phyloP scores from a whole-genome alignment of 1,284 basidiomycete species.

The Sanghuangporus sanghuang region DNA sequence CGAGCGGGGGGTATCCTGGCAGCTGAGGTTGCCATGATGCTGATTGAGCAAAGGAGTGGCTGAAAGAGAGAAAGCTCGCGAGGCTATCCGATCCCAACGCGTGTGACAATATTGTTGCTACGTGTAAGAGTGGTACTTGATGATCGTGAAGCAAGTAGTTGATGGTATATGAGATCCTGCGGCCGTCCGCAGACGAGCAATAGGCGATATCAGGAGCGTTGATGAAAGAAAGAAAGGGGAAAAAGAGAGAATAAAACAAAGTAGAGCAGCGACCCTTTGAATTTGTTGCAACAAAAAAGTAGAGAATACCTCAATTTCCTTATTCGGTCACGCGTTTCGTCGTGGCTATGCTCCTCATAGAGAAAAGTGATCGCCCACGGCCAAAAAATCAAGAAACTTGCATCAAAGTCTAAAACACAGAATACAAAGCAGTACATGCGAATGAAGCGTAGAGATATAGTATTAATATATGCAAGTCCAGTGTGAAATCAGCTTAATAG shows the following conservation, averaged over 20 bases:
- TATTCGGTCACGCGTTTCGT: neutral
- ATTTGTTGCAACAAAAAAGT: neutral
- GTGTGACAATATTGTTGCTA: slow-evolving; percentile 8
- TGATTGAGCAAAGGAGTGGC: neutral
- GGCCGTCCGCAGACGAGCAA: neutral
- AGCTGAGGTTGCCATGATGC: slow-evolving; percentile 14
- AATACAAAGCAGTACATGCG: neutral
- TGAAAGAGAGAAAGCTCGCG: neutral
- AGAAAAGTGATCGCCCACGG: neutral
- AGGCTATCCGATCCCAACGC: neutral
- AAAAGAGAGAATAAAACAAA: neutral
- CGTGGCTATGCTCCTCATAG: neutral
- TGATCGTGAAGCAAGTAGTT: neutral
- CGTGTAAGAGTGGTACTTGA: slow-evolving; percentile 1
- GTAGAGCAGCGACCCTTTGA: neutral
- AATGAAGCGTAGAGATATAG: neutral
- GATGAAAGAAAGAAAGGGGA: neutral
- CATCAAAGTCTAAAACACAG: neutral
- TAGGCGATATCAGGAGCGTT: neutral
- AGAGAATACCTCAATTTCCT: neutral
- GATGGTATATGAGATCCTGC: neutral
- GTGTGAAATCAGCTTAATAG: neutral
- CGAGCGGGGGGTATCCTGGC: slow-evolving; percentile 37
- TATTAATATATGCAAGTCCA: neutral
- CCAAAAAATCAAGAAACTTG: neutral